phyloP scores from a whole-genome alignment of 371 early-diverging fungal genomes.

The Mortierella sp. region DNA sequence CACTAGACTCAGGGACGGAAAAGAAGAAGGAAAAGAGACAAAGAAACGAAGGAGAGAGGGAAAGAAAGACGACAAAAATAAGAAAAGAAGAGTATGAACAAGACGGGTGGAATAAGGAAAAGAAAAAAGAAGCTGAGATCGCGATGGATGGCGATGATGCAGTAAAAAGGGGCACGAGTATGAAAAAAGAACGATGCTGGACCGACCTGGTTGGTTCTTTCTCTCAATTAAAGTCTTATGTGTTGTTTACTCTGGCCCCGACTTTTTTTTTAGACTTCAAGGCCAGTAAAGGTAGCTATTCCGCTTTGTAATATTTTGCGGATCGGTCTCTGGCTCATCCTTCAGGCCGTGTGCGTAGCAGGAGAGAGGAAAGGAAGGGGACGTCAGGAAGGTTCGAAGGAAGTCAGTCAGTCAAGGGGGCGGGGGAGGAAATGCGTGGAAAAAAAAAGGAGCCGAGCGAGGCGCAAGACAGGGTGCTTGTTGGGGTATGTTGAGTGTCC shows the following conservation, averaged over 20 bases:
- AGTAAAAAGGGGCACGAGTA: background rate
- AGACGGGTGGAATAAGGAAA: background rate
- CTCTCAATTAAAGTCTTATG: background rate
- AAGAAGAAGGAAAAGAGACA: background rate
- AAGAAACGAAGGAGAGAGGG: background rate
- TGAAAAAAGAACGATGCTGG: background rate
- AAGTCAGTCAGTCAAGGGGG: background rate
- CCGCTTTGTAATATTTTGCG: background rate
- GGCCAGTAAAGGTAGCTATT: background rate
- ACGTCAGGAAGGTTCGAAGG: background rate
- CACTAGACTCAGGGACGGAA: background rate
- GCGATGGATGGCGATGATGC: background rate
- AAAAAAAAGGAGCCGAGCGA: background rate
- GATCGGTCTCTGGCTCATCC: conserved; percentile 4
- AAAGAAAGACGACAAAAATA: background rate
- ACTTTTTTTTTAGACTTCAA: background rate
- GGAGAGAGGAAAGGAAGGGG: background rate
- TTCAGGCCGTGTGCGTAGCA: background rate
- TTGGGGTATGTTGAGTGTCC: background rate
- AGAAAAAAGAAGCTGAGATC: conserved; percentile 7
- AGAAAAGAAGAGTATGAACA: background rate
- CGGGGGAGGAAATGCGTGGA: background rate
- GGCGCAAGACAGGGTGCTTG: background rate
- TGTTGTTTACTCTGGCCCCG: background rate
- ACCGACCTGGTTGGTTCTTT: background rate